Evolutionary conservation across 768 basidiomycete genomes (phyloP).

Genomic region (Tylopilus plumbeoviolaceoides): DNA sequence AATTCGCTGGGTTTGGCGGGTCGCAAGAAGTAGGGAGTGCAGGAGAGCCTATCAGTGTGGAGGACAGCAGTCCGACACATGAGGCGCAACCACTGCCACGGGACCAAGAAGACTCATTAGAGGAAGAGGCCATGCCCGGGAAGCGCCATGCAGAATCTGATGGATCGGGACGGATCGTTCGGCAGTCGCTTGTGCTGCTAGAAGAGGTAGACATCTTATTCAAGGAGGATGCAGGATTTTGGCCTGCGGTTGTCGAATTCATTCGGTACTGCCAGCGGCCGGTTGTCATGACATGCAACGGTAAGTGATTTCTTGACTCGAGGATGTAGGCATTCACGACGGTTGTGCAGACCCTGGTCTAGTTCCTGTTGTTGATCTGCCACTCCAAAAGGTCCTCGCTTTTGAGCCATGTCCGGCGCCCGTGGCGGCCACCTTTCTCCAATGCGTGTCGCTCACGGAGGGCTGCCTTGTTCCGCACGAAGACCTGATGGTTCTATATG

Average conservation of each 20-base stretch:
- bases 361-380: conserved; percentile 70
- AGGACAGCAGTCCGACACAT: conserved; percentile 7
- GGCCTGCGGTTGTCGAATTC: conserved; percentile 75
- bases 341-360: conserved; percentile 56
- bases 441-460: conserved; percentile 56
- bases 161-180: conserved; percentile 34
- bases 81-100: neutral
- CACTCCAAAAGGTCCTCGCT: conserved; percentile 65
- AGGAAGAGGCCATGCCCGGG: neutral
- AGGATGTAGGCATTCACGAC: conserved; percentile 10
- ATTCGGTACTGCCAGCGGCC: conserved; percentile 84
- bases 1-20: neutral
- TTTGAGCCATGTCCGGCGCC: conserved; percentile 58
- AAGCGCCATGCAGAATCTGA: conserved; percentile 5
- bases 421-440: conserved; percentile 64
- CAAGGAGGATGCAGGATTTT: conserved; percentile 82
- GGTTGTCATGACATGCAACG: conserved; percentile 93
- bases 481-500: conserved; percentile 44
- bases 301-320: conserved; percentile 38
- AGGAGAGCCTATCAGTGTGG: conserved; percentile 21
- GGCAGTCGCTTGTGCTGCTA: conserved; percentile 85
- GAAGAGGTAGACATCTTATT: conserved; percentile 96
- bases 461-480: conserved; percentile 44
- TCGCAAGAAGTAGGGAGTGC: conserved; percentile 13
- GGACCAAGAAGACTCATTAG: conserved; percentile 2